Percentiles rank a stretch among this genome's conserved stretches.
Conservation (phyloP, 2,329 filamentous ascomycete genomes). For the Cercospora brassicicola region DNA sequence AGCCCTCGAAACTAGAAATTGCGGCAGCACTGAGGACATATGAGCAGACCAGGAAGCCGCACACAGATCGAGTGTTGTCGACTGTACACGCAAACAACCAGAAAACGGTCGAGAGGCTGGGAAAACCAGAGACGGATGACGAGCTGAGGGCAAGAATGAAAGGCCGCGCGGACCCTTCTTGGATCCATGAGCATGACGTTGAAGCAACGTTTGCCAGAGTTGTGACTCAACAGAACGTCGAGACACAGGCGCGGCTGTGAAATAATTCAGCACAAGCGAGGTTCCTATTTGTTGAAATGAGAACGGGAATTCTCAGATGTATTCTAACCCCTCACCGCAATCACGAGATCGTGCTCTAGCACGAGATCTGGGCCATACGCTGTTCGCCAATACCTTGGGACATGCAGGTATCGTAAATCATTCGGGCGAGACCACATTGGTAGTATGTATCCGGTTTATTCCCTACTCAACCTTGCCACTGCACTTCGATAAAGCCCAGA, state of each 20-base stretch:
- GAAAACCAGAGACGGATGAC: slow-evolving; percentile 29
- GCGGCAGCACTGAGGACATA: slow-evolving; percentile 37
- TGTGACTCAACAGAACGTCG: not conserved
- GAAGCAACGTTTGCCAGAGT: slow-evolving; percentile 11
- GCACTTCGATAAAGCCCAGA: not conserved
- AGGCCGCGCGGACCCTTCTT: slow-evolving; percentile 26
- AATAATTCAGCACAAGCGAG: not conserved
- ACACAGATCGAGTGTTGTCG: slow-evolving; percentile 37
- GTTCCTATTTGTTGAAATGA: too few relatives aligned
- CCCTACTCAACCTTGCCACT: not conserved
- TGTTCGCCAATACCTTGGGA: too few relatives aligned
- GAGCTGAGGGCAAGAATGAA: slow-evolving; percentile 30
- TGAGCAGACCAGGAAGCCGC: slow-evolving; percentile 39
- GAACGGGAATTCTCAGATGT: too few relatives aligned
- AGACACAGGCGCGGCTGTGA: not conserved
- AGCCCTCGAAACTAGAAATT: slow-evolving; percentile 9
- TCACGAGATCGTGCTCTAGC: too few relatives aligned
- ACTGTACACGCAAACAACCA: slow-evolving; percentile 31
- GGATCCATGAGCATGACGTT: slow-evolving; percentile 38
- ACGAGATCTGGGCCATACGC: too few relatives aligned
- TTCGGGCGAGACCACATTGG: not conserved
- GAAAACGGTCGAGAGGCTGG: slow-evolving; percentile 25
- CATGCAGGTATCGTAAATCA: too few relatives aligned
- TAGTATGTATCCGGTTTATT: not conserved
- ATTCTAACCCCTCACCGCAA: too few relatives aligned